Conservation (phyloP, 2,329 filamentous ascomycete species). For the Colletotrichum sp. region DNA sequence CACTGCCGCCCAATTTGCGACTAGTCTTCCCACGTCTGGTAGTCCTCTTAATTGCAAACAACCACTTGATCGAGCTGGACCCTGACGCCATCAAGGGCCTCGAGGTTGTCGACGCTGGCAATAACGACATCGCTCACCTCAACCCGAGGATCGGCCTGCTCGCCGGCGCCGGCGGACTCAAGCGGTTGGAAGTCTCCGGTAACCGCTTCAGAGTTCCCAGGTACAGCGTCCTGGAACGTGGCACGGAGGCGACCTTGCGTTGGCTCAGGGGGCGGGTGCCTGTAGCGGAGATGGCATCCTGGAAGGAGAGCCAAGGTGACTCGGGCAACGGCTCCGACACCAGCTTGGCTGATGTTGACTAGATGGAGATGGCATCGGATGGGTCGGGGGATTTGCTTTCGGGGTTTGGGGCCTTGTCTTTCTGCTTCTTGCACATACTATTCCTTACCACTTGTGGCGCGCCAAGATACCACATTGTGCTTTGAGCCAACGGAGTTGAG, state of each 20-base stretch:
- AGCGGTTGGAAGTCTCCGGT: slow-evolving; percentile 78
- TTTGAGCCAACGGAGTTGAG: slow-evolving; percentile 5
- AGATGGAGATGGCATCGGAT: background rate
- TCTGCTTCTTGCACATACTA: slow-evolving; percentile 18
- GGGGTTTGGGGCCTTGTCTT: background rate
- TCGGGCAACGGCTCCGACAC: slow-evolving; percentile 30
- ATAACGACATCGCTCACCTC: slow-evolving; percentile 84
- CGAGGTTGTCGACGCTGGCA: slow-evolving; percentile 77
- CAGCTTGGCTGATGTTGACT: slow-evolving; percentile 33
- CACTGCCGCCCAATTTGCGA: slow-evolving; percentile 68
- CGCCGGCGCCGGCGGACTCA: slow-evolving; percentile 63
- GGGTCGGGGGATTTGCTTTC: background rate
- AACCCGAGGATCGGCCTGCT: slow-evolving; percentile 83
- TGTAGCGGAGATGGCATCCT: slow-evolving; percentile 61
- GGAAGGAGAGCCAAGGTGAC: slow-evolving; percentile 53
- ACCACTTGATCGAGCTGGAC: slow-evolving; percentile 75
- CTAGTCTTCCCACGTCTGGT: slow-evolving; percentile 72
- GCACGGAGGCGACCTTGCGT: slow-evolving; percentile 81
- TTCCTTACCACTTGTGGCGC: background rate
- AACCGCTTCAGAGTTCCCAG: slow-evolving; percentile 90
- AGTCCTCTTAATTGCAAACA: slow-evolving; percentile 78
- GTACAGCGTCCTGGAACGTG: slow-evolving; percentile 83
- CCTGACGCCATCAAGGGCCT: slow-evolving; percentile 78
- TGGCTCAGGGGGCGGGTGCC: slow-evolving; percentile 83
- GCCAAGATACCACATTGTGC: background rate